Evolutionary conservation across 2,329 filamentous ascomycete species (phyloP), one percentile per base, ranked within the genome.

Genomic region (Leptographium wingfieldii): DNA sequence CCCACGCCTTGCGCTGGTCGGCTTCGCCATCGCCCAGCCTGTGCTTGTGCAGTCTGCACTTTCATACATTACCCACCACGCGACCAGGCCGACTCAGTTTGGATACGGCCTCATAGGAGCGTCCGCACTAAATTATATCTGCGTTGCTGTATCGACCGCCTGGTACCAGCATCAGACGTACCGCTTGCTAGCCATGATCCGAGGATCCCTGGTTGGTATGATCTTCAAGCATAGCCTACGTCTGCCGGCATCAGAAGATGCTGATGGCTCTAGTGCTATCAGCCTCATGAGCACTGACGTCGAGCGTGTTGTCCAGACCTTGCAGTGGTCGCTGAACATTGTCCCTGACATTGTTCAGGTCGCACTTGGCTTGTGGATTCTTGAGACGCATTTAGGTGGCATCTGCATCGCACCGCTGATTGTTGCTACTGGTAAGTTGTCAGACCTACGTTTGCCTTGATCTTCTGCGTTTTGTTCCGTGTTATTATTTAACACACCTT

Each of bases 151-250:
- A 10, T 52, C 57, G 19, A 58, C 57, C 3, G 57, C 33, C 3
- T 58, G 57, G 57, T 54, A 53, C 49, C 49, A 58, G 57, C 48
- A 58, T 16, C 57, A 43, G 57, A 52, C 48, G 10, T 54, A 40
- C 35, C 48, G 57, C 22, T 49, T 58, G 12, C 33, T 58, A 22
- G 25, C 10, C 12, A 58, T 58, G 49, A 52, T 58, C 7, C 57
- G 57, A 3, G 57, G 57, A 14, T 25, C 49, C 5, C 22, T 54
- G 14, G 46, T 58, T 10, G 57, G 57, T 35, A 16, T 53, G 3
- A 46, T 58, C 29, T 54, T 58, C 49, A 25, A 54, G 35, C 49
- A 53, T 49, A 58, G 57, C 35, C 35, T 58, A 16, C 57, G 57
- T 10, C 57, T 58, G 25, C 57, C 49, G 1, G 57, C 22, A 1